Evolutionary conservation across 1,284 basidiomycete genomes (phyloP).

Genomic region (Malassezia furfur): DNA sequence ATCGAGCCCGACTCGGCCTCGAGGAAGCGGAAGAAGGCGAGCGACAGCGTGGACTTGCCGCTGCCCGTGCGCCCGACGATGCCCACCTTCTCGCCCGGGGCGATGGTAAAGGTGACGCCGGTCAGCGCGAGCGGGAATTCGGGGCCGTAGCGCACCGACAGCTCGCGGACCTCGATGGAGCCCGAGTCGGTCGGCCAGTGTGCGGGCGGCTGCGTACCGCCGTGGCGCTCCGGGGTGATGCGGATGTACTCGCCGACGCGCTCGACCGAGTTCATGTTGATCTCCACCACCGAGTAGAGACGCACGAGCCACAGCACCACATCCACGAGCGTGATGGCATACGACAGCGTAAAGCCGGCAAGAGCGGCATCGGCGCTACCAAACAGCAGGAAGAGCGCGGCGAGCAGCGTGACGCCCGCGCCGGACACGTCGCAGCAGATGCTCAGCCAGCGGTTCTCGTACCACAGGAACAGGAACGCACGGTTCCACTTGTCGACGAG

Average conservation of each 20-base stretch:
- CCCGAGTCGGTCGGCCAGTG: conserved; percentile 46
- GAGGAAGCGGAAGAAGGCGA: conserved; percentile 89
- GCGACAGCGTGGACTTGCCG: conserved; percentile 78
- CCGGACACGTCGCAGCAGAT: conserved; percentile 45
- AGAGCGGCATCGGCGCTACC: conserved; percentile 42
- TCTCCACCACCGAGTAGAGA: conserved; percentile 45
- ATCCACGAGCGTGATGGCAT: conserved; percentile 56
- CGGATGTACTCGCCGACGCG: conserved; percentile 45
- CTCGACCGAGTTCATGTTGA: conserved; percentile 48
- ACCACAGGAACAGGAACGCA: conserved; percentile 52
- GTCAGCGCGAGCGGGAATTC: conserved; percentile 44
- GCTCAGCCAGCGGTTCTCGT: conserved; percentile 52
- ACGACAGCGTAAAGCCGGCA: conserved; percentile 38
- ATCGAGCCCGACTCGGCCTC: conserved; percentile 74
- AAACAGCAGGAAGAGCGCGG: conserved; percentile 54
- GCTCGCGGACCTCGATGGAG: conserved; percentile 36
- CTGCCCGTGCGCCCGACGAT: conserved; percentile 60
- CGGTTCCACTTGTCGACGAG: conserved; percentile 51
- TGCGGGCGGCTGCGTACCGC: conserved; percentile 40
- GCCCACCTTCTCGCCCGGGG: conserved; percentile 45
- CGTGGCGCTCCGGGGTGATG: conserved; percentile 31
- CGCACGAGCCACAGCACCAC: conserved; percentile 51
- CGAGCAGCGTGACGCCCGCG: conserved; percentile 34
- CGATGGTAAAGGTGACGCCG: conserved; percentile 37
- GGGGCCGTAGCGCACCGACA: conserved; percentile 45